Evolutionary conservation across 2,329 filamentous ascomycete genomes (phyloP), one percentile per base, ranked within the genome.

Genomic region (Dendryphion nanum): DNA sequence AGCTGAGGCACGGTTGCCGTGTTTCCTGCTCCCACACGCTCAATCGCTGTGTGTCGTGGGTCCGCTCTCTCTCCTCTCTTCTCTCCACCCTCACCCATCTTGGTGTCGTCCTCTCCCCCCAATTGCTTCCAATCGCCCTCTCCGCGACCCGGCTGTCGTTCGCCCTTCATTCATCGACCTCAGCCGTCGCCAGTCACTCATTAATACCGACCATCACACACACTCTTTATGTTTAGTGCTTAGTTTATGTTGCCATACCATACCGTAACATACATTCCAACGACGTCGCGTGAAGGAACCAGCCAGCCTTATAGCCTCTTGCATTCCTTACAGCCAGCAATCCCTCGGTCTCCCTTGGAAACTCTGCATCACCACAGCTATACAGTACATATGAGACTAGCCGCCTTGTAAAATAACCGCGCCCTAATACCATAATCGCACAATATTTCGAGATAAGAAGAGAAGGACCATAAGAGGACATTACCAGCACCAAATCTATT

Each of bases 71-170:
- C 35, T 6, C 40, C 18, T 26, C 32, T 40, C 42, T 36, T 47
- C 42, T 38, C 39, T 40, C 24, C 33, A 26, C 30, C 6, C 38
- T 26, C 35, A 13, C 32, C 23, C 19, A 32, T 33, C 32, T 30
- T 32, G 30, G 34, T 38, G 14, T 34, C 48, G 47, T 40, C 42
- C 48, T 45, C 38, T 40, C 44, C 41, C 45, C 41, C 47, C 44
- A 15, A 21, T 21, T 43, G 23, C 37, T 16, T 42, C 40, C 18
- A n/a, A 44, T 46, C 37, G 38, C 42, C 42, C 51, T 47, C 41
- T 38, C 50, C 55, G 56, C 61, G 60, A 57, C 61, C 62, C 48
- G 61, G 62, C 60, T 59, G 62, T 64, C 59, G 62, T 62, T 59
- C 57, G 57, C 51, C 60, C 58, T 63, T 66, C 60, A 45, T 63